phyloP scores from a whole-genome alignment of 176 grass and related monocot genomes.

The Leersia perrieri region DNA sequence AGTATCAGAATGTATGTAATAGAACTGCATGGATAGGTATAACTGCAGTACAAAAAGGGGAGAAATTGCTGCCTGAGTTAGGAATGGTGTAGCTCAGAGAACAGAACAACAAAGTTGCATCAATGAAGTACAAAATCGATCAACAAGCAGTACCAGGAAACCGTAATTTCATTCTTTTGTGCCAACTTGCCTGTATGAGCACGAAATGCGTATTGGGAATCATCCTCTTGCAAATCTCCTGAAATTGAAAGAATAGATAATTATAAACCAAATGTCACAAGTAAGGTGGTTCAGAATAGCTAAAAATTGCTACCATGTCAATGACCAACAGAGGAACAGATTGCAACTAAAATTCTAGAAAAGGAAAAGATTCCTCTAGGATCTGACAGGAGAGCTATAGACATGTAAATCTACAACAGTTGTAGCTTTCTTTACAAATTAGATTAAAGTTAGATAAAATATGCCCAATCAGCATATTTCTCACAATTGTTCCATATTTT shows the following conservation, averaged over 20 bases:
- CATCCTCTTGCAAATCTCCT: constrained; percentile 29
- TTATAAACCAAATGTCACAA: not conserved
- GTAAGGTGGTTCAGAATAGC: not conserved
- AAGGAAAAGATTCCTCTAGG: not conserved
- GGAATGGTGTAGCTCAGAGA: not conserved
- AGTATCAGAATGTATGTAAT: constrained; percentile 12
- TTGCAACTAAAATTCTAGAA: not conserved
- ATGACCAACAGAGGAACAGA: not conserved
- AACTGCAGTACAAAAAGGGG: constrained; percentile 1
- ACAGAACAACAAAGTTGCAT: not conserved
- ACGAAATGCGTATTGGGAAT: constrained; percentile 45
- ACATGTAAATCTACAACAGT: not conserved
- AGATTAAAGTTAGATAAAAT: not conserved
- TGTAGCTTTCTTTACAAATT: not conserved
- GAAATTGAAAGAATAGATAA: constrained; percentile 11
- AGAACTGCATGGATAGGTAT: not conserved
- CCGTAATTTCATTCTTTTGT: not conserved
- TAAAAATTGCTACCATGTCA: not conserved
- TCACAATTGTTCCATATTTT: not conserved
- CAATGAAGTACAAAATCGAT: constrained; percentile 2
- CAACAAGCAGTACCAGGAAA: not conserved
- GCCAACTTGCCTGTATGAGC: constrained; percentile 50
- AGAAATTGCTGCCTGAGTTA: not conserved
- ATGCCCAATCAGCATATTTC: not conserved
- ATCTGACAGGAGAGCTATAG: not conserved